phyloP scores from a whole-genome alignment of 2,329 filamentous ascomycete genomes.

The Colletotrichum camelliae region DNA sequence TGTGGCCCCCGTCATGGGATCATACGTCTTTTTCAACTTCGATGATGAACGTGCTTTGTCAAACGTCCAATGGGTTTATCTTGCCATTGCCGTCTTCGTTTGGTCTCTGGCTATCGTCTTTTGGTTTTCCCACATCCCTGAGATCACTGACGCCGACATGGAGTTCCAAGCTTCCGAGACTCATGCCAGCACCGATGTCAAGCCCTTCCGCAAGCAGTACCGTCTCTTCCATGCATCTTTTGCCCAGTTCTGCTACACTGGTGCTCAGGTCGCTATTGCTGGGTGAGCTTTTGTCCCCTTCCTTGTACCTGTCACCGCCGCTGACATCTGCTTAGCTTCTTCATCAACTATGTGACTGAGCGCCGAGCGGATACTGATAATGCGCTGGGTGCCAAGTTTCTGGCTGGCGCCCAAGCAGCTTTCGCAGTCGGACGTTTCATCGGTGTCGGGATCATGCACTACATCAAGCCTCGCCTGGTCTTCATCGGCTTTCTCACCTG shows the following conservation, averaged over 20 bases:
- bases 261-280: conserved; percentile 72
- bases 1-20: conserved; percentile 73
- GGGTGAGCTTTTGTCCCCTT: conserved; percentile 51
- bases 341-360: conserved; percentile 75
- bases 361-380: conserved; percentile 51
- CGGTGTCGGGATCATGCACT: conserved; percentile 58
- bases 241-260: conserved; percentile 81
- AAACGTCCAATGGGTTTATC: conserved; percentile 79
- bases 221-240: conserved; percentile 78
- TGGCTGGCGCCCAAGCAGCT: conserved; percentile 75
- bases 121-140: conserved; percentile 70
- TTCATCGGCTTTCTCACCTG: conserved; percentile 55
- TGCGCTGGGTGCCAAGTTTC: conserved; percentile 66
- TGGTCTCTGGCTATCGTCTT: conserved; percentile 70
- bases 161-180: conserved; percentile 61
- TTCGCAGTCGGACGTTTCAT: conserved; percentile 77
- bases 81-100: conserved; percentile 75
- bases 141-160: conserved; percentile 74
- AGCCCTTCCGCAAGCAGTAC: conserved; percentile 72
- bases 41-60: conserved; percentile 53
- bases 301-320: conserved; percentile 67
- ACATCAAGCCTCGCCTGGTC: conserved; percentile 27
- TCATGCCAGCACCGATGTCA: conserved; percentile 39
- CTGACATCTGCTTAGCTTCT: conserved; percentile 61
- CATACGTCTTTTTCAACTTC: conserved; percentile 70